Evolutionary conservation across 2,329 filamentous ascomycete species (phyloP), one percentile per base, ranked within the genome.

Genomic region (Cordyceps cateniannulata): DNA sequence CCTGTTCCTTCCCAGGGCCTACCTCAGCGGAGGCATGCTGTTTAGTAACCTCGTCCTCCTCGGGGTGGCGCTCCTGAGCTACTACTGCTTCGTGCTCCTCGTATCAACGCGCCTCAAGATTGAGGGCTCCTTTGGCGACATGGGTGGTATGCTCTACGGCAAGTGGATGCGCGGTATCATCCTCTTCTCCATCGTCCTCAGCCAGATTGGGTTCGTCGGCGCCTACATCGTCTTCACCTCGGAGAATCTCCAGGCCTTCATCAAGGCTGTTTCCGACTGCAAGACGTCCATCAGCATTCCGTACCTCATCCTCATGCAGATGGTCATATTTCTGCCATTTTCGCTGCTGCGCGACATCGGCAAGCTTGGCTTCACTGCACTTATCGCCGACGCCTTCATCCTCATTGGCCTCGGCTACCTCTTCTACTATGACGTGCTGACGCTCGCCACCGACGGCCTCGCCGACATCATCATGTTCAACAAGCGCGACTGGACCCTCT

Each of bases 221-320:
- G 93, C 93, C 18, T 97, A 98, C 72, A 97, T 93, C 67, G 93
- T 99, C 62, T 99, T 99, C 72, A 96, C 95, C 1, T 91, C 93
- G 24, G 90, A 97, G 70, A 99, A 99, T 63, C 75, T 99, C 62
- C 93, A 96, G 71, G 95, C 96, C 1, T 96, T 99, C 69, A 90
- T 98, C 57, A 81, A 93, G 49, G 95, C 95, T 1, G 93, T 99
- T 50, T 89, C 91, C 55, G 82, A 96, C 66, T 98, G 95, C 81
- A 85, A 86, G 72, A 90, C 88, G 1, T 84, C 87, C 66, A 91
- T 99, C 70, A 86, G 90, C 71, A 91, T 98, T 72, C 90, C 91
- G 62, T 90, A 85, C 75, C 85, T 99, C 75, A 96, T 99, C 66
- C 74, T 99, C 69, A 87, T 98, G 81, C 95, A 99, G 73, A 90